Percentiles rank a stretch among this genome's conserved stretches.
phyloP scores from a whole-genome alignment of 352 stramenopile genomes.

The Phytopythium litorale region DNA sequence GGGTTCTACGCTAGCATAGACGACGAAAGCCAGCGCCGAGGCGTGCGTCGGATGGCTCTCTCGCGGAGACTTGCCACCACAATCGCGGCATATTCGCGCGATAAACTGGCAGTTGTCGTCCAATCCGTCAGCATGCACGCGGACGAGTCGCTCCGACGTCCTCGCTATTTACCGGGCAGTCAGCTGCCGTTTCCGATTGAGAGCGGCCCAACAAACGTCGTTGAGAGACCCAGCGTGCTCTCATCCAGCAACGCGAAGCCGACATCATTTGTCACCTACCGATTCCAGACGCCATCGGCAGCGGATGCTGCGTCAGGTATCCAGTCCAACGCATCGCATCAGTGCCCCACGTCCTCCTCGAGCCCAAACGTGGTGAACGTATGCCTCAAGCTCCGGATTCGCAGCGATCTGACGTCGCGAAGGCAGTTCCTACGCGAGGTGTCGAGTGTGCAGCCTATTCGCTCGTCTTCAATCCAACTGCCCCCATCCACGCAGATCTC shows the following conservation, averaged over 20 bases:
- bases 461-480: background rate
- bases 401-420: background rate
- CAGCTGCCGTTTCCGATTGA: background rate
- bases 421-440: background rate
- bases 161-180: conserved; percentile 10
- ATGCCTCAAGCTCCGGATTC: background rate
- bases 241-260: conserved; percentile 3
- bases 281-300: background rate
- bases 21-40: conserved; percentile 20
- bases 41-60: conserved; percentile 15
- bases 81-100: conserved; percentile 11
- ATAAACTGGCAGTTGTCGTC: conserved; percentile 11
- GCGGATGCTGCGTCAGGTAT: background rate
- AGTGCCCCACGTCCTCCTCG: background rate
- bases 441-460: background rate
- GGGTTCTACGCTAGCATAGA: conserved; percentile 12
- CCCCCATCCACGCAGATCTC: background rate
- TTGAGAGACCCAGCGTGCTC: background rate
- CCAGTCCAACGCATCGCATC: background rate
- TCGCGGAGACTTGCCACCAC: conserved; percentile 11
- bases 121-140: conserved; percentile 13
- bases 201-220: background rate
- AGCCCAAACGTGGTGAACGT: background rate
- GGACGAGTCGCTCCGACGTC: conserved; percentile 15
- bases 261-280: conserved; percentile 2